phyloP scores from a whole-genome alignment of 2,329 filamentous ascomycete genomes.

The Rosellinia necatrix region DNA sequence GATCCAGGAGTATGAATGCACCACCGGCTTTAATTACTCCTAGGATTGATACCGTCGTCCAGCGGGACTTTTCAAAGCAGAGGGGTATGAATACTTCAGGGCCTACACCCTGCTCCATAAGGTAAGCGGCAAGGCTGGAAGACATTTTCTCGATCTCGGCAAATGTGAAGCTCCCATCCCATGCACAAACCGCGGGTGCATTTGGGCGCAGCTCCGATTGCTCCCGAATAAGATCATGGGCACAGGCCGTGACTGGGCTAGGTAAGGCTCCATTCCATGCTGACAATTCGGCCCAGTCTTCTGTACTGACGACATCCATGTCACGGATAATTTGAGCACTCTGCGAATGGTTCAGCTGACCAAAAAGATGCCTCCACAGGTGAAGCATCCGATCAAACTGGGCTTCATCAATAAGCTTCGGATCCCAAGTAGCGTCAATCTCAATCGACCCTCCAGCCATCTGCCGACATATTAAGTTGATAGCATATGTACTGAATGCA shows the following conservation, averaged over 20 bases:
- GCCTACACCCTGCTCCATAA: constrained; percentile 7
- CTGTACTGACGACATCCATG: not conserved
- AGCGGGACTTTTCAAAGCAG: constrained; percentile 26
- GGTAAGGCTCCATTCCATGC: constrained; percentile 4
- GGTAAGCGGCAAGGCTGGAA: constrained; percentile 8
- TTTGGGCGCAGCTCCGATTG: constrained; percentile 2
- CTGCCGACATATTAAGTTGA: constrained; percentile 10
- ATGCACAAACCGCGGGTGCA: constrained; percentile 19
- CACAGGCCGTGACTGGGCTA: not conserved
- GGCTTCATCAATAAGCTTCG: constrained; percentile 2
- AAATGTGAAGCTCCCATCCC: constrained; percentile 31
- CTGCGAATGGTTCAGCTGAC: constrained; percentile 7
- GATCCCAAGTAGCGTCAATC: constrained; percentile 15
- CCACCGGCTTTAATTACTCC: constrained; percentile 36
- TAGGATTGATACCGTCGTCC: constrained; percentile 28
- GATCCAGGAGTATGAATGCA: constrained; percentile 35
- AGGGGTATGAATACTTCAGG: constrained; percentile 22
- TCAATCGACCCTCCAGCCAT: not conserved
- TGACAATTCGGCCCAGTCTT: constrained; percentile 6
- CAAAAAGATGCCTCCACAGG: constrained; percentile 8
- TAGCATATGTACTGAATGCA: constrained; percentile 19
- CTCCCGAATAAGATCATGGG: constrained; percentile 18
- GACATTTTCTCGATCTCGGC: constrained; percentile 31
- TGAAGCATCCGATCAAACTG: constrained; percentile 10
- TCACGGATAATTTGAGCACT: not conserved